Evolutionary conservation across 164 flowering plant species (phyloP), one percentile per base, ranked within the genome.

Genomic region (Magnolia changhungtana): DNA sequence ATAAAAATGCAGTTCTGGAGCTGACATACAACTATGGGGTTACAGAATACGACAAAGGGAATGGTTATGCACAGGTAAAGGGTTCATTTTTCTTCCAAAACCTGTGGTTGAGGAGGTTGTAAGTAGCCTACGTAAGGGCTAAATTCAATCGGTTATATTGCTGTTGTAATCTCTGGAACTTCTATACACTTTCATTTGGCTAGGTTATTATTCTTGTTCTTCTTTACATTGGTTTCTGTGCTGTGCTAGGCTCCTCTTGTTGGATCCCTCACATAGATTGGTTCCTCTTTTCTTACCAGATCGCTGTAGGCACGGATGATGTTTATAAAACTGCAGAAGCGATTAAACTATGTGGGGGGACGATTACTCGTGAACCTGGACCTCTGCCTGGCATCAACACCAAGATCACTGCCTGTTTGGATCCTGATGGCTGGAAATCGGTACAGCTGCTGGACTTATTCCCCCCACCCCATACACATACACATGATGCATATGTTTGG

Each of bases 381-480:
- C 99, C 99, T 21, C 78, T 96, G 75, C 99, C 99, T 78, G 99
- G 99, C 58, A 91, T 96, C 81, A 90, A 75, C 87, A 94, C 98
- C 72, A 94, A 96, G 83, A 94, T 96, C 50, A 94, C 95, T 74
- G 98, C 98, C 58, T 96, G 99, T 86, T 77, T 96, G 84, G 99
- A 96, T 85, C 99, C 97, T 73, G 99, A 96, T 88, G 98, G 98
- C 72, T 96, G 98, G 98, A 94, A 96, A 81, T 23, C 97, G 89
- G 98, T 96, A 92, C 71, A 82, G 11, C 50, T 18, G 4, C 50
- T 31, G 20, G 7, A 21, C 9, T 24, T 63, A 18, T 63, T 63
- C 9, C 21, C 20, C 65, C 65, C 65, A 8, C 65, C 23, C 23
- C 9, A n/a, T n/a, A 63, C 21, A 9, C 65, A 7, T 63, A 37